These are phyloP conservation scores for Mycena galericulata DNA, from an alignment of 768 basidiomycete species.

Conservation along the genomic window DNA sequence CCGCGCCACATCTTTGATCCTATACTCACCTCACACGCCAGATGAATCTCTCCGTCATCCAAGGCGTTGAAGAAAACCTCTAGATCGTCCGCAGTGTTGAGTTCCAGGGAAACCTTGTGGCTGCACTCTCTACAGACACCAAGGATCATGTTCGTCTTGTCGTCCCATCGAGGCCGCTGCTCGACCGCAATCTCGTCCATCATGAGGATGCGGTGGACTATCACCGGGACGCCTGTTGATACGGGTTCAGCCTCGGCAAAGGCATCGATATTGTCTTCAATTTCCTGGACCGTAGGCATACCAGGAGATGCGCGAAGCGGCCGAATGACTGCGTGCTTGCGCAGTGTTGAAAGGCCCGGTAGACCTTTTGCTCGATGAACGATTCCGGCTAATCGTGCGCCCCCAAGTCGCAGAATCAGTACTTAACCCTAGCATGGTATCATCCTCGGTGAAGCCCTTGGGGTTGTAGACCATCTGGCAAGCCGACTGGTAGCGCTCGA, in stretches of 20 bases:
- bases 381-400: constrained; percentile 1
- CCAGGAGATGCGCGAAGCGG: constrained; percentile 1
- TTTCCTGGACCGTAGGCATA: neutral
- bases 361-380: neutral
- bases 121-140: constrained; percentile 1
- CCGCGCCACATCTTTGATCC: neutral
- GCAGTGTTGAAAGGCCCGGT: neutral
- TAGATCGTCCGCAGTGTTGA: constrained; percentile 12
- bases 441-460: constrained; percentile 35
- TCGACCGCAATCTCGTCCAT: constrained; percentile 14
- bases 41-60: neutral
- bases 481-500: constrained; percentile 34
- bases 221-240: neutral
- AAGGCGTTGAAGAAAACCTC: neutral
- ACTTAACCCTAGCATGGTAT: constrained; percentile 26
- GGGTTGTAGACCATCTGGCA: constrained; percentile 34
- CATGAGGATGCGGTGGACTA: constrained; percentile 13
- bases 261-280: constrained; percentile 5
- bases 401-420: neutral
- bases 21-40: constrained; percentile 12
- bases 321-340: neutral
- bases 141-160: constrained; percentile 1
- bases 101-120: neutral
- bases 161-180: constrained; percentile 6
- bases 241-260: constrained; percentile 1